Evolutionary conservation across 2,329 filamentous ascomycete species (phyloP), one percentile per base, ranked within the genome.

Genomic region (Tolypocladium cylindrosporum): DNA sequence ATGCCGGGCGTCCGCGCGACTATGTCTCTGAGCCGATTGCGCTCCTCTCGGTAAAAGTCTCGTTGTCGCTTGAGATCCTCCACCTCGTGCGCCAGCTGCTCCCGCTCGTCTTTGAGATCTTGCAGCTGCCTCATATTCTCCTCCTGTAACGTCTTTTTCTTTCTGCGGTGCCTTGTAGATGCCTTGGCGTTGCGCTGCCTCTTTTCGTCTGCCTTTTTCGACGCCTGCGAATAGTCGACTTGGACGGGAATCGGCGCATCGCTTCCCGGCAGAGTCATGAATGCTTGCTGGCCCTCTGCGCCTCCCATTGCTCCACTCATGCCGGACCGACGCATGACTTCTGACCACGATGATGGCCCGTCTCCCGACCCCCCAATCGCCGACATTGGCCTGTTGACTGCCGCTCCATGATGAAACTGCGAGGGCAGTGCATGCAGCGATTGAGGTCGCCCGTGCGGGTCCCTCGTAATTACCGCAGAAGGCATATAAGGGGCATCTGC

Each of bases 181-280:
- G 91, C 91, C 54, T 89, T 89, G 45, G 91, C 91, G 67, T 96
- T 96, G 55, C 90, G 83, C 70, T 88, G 87, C 58, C 91, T 81
- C 74, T 94, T 96, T 71, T 95, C 90, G 66, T 94, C 89, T 43
- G 90, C 89, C 65, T 90, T 85, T 63, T 86, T 87, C 14, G 91
- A 95, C 14, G 88, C 91, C 65, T 90, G 88, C 64, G 90, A 88
- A 50, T 89, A 85, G 68, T 96, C 90, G 11, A 93, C 85, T 16
- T 87, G 86, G 54, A 92, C 84, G 11, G 78, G 72, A 48, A 84
- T 80, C 3, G 71, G 70, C 7, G 67, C 68, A 39, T 73, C 71
- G 40, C 66, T 72, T 21, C 72, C 72, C 4, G 73, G 73, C 11
- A 74, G 60, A 13, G 69, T 69, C 70, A 74, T 72, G 55, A 67